Conservation (phyloP, 2,329 filamentous ascomycete genomes). For the Hymenoscyphus infarciens region DNA sequence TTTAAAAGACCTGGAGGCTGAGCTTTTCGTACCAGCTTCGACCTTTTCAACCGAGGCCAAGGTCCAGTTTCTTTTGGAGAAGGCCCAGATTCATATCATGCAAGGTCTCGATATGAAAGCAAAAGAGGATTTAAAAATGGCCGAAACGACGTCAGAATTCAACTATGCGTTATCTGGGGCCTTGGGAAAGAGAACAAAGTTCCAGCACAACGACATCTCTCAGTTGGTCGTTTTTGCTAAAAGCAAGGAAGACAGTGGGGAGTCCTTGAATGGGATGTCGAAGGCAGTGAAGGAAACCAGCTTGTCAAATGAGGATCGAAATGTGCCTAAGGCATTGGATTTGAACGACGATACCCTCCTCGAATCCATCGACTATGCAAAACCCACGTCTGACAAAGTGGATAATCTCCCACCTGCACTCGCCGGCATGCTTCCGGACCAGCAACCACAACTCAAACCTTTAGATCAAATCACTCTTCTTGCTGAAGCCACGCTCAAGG, state of each 20-base stretch:
- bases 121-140: constrained; percentile 64
- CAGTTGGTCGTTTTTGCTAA: constrained; percentile 89
- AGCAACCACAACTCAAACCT: constrained; percentile 77
- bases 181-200: constrained; percentile 80
- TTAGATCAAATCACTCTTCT: constrained; percentile 89
- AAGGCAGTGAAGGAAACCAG: constrained; percentile 13
- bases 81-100: constrained; percentile 77
- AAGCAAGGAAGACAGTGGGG: constrained; percentile 47
- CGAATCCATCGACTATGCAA: constrained; percentile 78
- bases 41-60: constrained; percentile 47
- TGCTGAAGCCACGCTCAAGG: constrained; percentile 82
- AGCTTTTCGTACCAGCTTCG: constrained; percentile 39
- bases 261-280: constrained; percentile 10
- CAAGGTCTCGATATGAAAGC: constrained; percentile 79
- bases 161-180: constrained; percentile 80
- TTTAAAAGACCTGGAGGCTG: constrained; percentile 45
- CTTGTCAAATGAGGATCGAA: constrained; percentile 24
- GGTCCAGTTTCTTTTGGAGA: constrained; percentile 74
- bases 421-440: constrained; percentile 64
- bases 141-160: constrained; percentile 65
- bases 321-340: constrained; percentile 64
- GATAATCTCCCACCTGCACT: constrained; percentile 57
- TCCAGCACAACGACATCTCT: constrained; percentile 74
- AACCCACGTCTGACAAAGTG: constrained; percentile 42
- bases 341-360: constrained; percentile 92